Conservation (phyloP, 768 basidiomycete species). For the Sporobolomyces roseus region DNA sequence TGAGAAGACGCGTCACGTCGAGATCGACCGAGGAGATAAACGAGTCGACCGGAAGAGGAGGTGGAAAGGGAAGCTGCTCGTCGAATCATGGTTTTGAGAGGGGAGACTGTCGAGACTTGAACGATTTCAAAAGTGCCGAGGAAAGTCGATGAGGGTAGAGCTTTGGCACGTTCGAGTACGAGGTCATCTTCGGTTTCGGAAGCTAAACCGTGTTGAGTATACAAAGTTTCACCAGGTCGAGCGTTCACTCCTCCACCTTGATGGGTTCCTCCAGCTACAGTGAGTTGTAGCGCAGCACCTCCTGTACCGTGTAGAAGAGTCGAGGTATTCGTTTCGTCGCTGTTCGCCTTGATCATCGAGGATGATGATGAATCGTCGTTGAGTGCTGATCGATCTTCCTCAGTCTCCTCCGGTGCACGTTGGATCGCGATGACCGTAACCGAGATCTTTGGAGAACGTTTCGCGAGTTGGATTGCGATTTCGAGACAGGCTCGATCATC, state of each 20-base stretch:
- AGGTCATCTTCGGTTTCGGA: conserved; percentile 81
- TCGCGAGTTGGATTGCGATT: conserved; percentile 77
- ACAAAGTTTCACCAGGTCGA: conserved; percentile 61
- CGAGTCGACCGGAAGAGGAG: conserved; percentile 49
- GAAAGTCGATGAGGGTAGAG: conserved; percentile 45
- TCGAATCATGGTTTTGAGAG: conserved; percentile 51
- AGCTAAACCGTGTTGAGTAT: conserved; percentile 60
- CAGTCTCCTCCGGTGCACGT: conserved; percentile 33
- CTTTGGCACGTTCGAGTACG: conserved; percentile 64
- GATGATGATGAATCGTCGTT: conserved; percentile 7
- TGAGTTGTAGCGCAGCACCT: conserved; percentile 9
- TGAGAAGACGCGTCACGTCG: conserved; percentile 55
- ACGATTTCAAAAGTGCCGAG: conserved; percentile 20
- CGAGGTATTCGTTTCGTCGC: conserved; percentile 43
- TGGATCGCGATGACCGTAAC: conserved; percentile 70
- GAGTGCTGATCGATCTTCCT: background rate
- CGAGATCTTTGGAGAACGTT: conserved; percentile 60
- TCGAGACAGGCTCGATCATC: conserved; percentile 83
- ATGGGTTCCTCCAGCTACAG: conserved; percentile 49
- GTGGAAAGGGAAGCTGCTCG: conserved; percentile 58
- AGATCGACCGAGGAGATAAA: conserved; percentile 76
- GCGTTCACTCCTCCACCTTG: background rate
- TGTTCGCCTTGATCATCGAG: conserved; percentile 26
- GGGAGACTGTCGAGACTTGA: conserved; percentile 45
- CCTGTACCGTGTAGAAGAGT: conserved; percentile 14